phyloP scores from a whole-genome alignment of 495 filamentous ascomycete species.

The Trichoderma asperelloides region DNA sequence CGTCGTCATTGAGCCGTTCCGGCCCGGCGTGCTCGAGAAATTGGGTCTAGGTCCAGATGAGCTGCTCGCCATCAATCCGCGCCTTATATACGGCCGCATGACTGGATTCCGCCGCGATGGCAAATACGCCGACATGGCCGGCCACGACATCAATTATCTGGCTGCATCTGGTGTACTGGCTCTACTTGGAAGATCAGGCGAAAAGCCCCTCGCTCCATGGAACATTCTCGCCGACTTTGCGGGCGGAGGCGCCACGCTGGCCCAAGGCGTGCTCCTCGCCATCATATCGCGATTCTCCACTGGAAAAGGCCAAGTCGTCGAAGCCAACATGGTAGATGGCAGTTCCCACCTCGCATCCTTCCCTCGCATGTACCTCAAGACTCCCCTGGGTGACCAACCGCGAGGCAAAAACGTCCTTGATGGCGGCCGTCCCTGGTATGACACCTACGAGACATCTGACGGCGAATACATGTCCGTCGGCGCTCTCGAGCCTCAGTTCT shows the following conservation, averaged over 20 bases:
- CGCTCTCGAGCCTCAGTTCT: conserved; percentile 83
- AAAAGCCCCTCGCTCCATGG: conserved; percentile 65
- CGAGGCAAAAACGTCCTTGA: conserved; percentile 76
- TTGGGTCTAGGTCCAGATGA: conserved; percentile 65
- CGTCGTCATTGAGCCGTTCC: conserved; percentile 86
- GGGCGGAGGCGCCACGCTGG: conserved; percentile 74
- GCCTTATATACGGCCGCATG: conserved; percentile 73
- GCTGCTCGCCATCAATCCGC: conserved; percentile 56
- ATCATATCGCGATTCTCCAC: conserved; percentile 44
- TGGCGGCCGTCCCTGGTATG: conserved; percentile 79
- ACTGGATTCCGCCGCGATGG: conserved; percentile 86
- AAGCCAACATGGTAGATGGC: conserved; percentile 96
- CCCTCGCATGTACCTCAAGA: conserved; percentile 54
- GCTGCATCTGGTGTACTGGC: conserved; percentile 74
- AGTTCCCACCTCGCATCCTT: conserved; percentile 68
- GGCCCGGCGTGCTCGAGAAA: conserved; percentile 80
- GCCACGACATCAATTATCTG: conserved; percentile 98
- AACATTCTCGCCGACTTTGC: conserved; percentile 90
- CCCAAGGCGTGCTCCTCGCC: conserved; percentile 59
- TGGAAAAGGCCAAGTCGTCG: conserved; percentile 77
- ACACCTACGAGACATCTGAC: conserved; percentile 77
- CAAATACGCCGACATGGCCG: conserved; percentile 77
- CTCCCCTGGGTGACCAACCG: conserved; percentile 46
- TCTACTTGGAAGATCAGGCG: conserved; percentile 59
- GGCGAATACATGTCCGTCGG: conserved; percentile 83